These are phyloP conservation scores for Candida sphagnicola DNA, from an alignment of 805 yeast species.

Conservation along the genomic window DNA sequence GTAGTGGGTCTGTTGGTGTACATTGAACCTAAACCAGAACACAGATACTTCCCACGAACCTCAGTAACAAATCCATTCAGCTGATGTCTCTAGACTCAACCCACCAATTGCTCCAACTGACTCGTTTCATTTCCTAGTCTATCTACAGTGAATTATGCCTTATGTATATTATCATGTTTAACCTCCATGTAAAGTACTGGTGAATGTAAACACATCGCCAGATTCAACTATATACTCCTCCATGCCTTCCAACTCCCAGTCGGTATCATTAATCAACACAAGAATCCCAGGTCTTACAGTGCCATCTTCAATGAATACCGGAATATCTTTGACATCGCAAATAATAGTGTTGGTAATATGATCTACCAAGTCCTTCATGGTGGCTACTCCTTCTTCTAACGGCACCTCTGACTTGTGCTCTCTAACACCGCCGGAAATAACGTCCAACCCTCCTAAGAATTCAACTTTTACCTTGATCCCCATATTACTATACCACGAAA, in stretches of 20 bases:
- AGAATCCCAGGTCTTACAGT: conserved; percentile 88
- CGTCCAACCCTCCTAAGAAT: conserved; percentile 78
- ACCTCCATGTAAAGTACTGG: conserved; percentile 95
- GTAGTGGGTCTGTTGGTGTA: no score
- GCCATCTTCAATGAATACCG: conserved; percentile 77
- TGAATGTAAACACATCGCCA: conserved; percentile 79
- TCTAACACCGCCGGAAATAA: conserved; percentile 59
- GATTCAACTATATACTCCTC: conserved; percentile 73
- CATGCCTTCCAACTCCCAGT: conserved; percentile 94
- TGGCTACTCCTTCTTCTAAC: conserved; percentile 41
- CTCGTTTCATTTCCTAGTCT: background rate
- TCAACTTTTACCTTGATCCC: conserved; percentile 37
- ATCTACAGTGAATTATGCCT: background rate
- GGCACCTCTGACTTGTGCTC: conserved; percentile 45
- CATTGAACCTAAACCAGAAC: no score
- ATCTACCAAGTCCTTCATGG: conserved; percentile 50
- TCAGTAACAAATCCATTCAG: no score
- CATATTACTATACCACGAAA: no score
- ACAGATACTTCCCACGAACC: no score
- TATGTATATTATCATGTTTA: conserved; percentile 20
- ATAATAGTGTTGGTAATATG: conserved; percentile 53
- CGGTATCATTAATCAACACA: conserved; percentile 88
- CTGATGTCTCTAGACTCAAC: no score
- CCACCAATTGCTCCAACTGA: no score
- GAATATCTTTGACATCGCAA: conserved; percentile 57